Evolutionary conservation across 2,329 filamentous ascomycete species (phyloP), one percentile per base, ranked within the genome.

Genomic region (Trichophyton equinum): DNA sequence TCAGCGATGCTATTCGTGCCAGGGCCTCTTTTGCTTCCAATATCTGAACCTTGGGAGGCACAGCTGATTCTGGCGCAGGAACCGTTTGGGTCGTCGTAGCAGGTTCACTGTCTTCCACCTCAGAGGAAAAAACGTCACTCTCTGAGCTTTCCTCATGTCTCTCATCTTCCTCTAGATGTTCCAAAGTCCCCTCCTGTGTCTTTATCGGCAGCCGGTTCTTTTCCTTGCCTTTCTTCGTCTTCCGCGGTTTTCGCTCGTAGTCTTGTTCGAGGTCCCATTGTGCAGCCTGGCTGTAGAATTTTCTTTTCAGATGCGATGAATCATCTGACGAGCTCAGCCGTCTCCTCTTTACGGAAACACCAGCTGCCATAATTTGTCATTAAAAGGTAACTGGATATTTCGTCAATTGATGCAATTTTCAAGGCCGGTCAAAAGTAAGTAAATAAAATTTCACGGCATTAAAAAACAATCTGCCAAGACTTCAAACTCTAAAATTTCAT

Each of bases 241-340:
- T 94, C 67, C 89, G 82, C 55, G 88, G 85, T 66, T 85, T 84
- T 63, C 82, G 82, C 74, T 95, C 91, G 78, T 96, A 97, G 73
- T 89, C 87, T 71, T 95, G 88, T 77, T 96, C 94, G 57, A 96
- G 81, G 69, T 96, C 85, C 91, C 92, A 97, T 74, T 85, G 86
- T 62, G 88, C 81, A 4, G 88, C 89, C 68, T 83, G 86, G 68
- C 83, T 83, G 76, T 89, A 82, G 72, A 91, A 91, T 60, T 82
- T 81, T 42, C 73, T 71, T 57, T 65, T 63, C 55, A 68, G 64
- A 27, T 69, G 70, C 4, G 70, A 68, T 11, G 60, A 60, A 61
- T 68, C 69, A 53, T 69, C 69, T 3, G 77, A 72, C 49, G 80
- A 78, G 61, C 77, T 81, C 36, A 82, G 62, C 49, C 78, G 74